Conservation (phyloP, 164 flowering plant species). For the Aristolochia contorta region DNA sequence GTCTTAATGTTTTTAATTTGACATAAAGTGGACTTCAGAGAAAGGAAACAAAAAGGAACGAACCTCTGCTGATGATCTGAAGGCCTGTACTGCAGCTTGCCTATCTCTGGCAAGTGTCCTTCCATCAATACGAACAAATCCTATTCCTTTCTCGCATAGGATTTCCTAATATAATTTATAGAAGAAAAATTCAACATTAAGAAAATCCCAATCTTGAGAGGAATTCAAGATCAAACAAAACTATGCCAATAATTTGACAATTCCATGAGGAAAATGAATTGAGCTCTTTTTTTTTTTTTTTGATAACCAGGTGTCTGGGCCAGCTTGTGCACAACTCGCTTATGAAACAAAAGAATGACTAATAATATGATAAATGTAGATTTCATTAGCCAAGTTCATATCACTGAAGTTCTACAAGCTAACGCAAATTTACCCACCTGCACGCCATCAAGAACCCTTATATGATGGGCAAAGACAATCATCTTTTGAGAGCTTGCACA, state of each 20-base stretch:
- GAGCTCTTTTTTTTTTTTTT: too few species aligned
- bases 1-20: too few species aligned
- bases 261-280: too few species aligned
- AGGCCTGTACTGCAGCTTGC: slow-evolving; percentile 63
- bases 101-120: slow-evolving; percentile 61
- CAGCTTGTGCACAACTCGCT: too few species aligned
- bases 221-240: too few species aligned
- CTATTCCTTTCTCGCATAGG: slow-evolving; percentile 53
- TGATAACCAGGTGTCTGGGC: too few species aligned
- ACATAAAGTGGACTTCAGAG: too few species aligned
- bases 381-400: background rate
- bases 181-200: too few species aligned
- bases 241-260: too few species aligned
- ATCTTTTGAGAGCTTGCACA: slow-evolving; percentile 46
- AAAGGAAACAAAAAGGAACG: background rate
- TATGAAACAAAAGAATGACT: too few species aligned
- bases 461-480: slow-evolving; percentile 93
- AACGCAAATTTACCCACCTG: slow-evolving; percentile 39
- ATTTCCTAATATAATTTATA: slow-evolving; percentile 43
- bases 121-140: slow-evolving; percentile 85
- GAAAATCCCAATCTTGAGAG: too few species aligned
- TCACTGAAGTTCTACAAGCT: background rate
- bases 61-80: slow-evolving; percentile 63
- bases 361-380: too few species aligned
- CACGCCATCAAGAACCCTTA: slow-evolving; percentile 74